A percentile compares a stretch with the other conserved stretches of the same genome.
These are phyloP conservation scores for Nakaseomyces delphensis DNA, from an alignment of 1,139 yeast genomes.

Conservation along the genomic window DNA sequence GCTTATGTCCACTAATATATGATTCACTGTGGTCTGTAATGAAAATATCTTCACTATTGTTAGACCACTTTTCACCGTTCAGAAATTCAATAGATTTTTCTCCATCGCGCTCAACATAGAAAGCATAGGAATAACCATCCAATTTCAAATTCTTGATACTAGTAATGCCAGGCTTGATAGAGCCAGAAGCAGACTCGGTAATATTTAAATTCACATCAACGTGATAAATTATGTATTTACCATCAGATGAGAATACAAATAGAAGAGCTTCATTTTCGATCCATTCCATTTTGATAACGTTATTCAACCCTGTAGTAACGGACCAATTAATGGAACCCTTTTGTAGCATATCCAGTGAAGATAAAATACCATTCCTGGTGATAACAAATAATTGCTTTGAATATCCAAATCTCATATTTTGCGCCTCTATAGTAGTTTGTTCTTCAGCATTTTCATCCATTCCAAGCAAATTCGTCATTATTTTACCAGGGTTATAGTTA, in stretches of 20 bases:
- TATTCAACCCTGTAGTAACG: conserved; percentile 25
- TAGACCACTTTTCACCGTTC: neutral
- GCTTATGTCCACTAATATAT: conserved; percentile 24
- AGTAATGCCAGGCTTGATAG: conserved; percentile 3
- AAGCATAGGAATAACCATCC: neutral
- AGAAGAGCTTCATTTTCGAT: conserved; percentile 16
- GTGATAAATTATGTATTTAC: conserved; percentile 16
- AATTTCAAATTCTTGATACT: conserved; percentile 4
- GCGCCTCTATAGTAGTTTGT: conserved; percentile 13
- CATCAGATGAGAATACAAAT: conserved; percentile 26
- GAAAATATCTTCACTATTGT: conserved; percentile 9
- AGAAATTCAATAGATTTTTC: conserved; percentile 5
- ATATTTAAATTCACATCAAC: neutral
- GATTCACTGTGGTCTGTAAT: conserved; percentile 23
- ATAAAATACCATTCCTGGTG: conserved; percentile 37
- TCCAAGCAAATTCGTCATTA: conserved; percentile 19
- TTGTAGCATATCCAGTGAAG: conserved; percentile 37
- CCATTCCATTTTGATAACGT: conserved; percentile 20
- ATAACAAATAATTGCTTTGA: conserved; percentile 40
- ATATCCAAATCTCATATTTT: conserved; percentile 39
- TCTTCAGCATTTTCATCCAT: conserved; percentile 16
- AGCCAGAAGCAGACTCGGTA: neutral
- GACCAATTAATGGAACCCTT: conserved; percentile 39
- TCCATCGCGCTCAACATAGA: conserved; percentile 7
- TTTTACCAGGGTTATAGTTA: conserved; percentile 22